phyloP scores from a whole-genome alignment of 176 grass and related monocot species.

The Triticum turgidum region DNA sequence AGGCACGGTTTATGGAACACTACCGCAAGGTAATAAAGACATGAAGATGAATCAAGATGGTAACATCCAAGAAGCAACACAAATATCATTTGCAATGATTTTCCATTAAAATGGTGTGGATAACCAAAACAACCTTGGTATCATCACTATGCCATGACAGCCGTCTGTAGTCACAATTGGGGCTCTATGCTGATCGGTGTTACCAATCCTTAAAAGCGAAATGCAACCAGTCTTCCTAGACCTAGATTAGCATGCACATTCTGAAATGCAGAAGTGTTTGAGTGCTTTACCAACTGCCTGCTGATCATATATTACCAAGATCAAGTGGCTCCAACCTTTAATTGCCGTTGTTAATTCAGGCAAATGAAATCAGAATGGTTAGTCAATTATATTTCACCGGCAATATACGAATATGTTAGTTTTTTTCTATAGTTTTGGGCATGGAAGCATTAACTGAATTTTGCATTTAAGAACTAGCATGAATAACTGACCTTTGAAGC shows the following conservation, averaged over 20 bases:
- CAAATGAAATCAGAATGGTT: not conserved
- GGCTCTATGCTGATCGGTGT: not conserved
- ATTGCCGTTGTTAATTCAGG: not conserved
- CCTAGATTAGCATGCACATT: not conserved
- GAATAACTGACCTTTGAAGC: conserved; percentile 65
- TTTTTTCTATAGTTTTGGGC: not conserved
- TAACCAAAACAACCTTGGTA: not conserved
- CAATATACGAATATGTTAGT: not conserved
- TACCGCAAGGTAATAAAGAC: not conserved
- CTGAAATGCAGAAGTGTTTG: not conserved
- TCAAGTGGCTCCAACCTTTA: not conserved
- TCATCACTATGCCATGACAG: not conserved
- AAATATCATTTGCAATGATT: not conserved
- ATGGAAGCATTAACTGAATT: not conserved
- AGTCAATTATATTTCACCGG: not conserved
- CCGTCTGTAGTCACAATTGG: not conserved
- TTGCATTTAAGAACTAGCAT: not conserved
- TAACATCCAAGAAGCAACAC: not conserved
- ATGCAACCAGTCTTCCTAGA: not conserved
- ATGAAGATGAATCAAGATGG: not conserved
- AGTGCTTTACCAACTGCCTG: not conserved
- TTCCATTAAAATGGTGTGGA: not conserved
- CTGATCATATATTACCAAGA: not conserved
- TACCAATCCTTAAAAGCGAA: not conserved
- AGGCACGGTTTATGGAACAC: not conserved